These are phyloP conservation scores for Metschnikowia anglica DNA, from an alignment of 805 yeast species.

Conservation along the genomic window DNA sequence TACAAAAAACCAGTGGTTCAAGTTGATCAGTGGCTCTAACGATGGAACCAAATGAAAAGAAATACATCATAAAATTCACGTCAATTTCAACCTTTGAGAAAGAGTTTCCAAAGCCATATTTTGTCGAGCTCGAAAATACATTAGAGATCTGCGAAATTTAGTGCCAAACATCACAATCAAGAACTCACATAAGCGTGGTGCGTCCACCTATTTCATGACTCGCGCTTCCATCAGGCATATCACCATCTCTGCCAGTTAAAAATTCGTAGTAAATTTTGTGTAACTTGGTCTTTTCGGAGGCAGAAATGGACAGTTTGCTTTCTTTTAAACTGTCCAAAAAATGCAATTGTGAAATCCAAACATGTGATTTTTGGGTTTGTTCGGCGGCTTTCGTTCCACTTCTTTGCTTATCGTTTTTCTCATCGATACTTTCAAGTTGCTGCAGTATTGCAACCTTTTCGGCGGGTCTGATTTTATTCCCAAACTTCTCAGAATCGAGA, in stretches of 20 bases:
- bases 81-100: too few relatives aligned
- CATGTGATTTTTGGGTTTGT: conserved; percentile 24
- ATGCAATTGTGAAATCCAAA: conserved; percentile 53
- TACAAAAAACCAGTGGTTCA: too few relatives aligned
- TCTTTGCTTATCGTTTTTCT: neutral
- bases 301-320: conserved; percentile 88
- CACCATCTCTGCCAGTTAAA: conserved; percentile 75
- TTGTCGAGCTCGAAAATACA: neutral
- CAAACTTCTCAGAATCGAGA: conserved; percentile 35
- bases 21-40: too few relatives aligned
- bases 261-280: conserved; percentile 67
- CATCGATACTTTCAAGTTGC: conserved; percentile 43
- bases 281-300: conserved; percentile 64
- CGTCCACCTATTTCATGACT: conserved; percentile 83
- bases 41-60: too few relatives aligned
- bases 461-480: conserved; percentile 31
- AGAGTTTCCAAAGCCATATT: neutral
- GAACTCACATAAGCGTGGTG: conserved; percentile 68
- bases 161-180: too few relatives aligned
- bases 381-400: conserved; percentile 12
- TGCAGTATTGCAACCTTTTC: conserved; percentile 42
- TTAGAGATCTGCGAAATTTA: neutral
- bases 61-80: too few relatives aligned
- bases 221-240: conserved; percentile 82
- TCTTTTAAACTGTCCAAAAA: conserved; percentile 62